phyloP scores from a whole-genome alignment of 805 yeast species.

The Lipomyces anomalus region DNA sequence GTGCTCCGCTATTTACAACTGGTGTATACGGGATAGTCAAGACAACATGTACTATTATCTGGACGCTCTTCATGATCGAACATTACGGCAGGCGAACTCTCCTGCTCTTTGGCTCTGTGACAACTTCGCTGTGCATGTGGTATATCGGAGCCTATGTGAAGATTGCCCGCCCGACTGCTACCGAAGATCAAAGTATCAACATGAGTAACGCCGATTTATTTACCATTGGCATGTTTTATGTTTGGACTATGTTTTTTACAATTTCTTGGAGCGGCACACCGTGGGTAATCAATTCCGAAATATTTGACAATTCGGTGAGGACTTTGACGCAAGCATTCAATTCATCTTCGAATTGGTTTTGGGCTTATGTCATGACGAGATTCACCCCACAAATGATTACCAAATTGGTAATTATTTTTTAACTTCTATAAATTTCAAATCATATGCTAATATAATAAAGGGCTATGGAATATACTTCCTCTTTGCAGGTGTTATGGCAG shows the following conservation, averaged over 20 bases:
- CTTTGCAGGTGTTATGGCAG: constrained; percentile 27
- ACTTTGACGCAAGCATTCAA: neutral
- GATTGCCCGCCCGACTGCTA: constrained; percentile 1
- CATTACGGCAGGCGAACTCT: constrained; percentile 27
- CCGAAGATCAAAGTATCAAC: constrained; percentile 11
- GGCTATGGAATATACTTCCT: neutral
- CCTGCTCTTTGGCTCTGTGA: constrained; percentile 24
- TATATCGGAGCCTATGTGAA: constrained; percentile 20
- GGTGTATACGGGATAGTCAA: constrained; percentile 24
- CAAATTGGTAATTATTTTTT: too few relatives aligned
- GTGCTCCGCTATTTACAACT: constrained; percentile 18
- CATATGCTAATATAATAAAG: too few relatives aligned
- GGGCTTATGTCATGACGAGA: neutral
- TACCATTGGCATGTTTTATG: neutral
- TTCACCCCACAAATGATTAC: neutral
- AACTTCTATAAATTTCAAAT: too few relatives aligned
- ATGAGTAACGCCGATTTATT: neutral
- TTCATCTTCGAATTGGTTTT: neutral
- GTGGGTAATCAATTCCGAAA: constrained; percentile 1
- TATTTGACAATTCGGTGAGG: neutral
- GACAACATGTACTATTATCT: constrained; percentile 21
- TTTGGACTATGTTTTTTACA: neutral
- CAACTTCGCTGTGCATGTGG: constrained; percentile 24
- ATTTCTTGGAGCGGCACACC: neutral
- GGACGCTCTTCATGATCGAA: constrained; percentile 26